These are phyloP conservation scores for Lipomyces kockii DNA, from an alignment of 805 yeast genomes.

Conservation along the genomic window DNA sequence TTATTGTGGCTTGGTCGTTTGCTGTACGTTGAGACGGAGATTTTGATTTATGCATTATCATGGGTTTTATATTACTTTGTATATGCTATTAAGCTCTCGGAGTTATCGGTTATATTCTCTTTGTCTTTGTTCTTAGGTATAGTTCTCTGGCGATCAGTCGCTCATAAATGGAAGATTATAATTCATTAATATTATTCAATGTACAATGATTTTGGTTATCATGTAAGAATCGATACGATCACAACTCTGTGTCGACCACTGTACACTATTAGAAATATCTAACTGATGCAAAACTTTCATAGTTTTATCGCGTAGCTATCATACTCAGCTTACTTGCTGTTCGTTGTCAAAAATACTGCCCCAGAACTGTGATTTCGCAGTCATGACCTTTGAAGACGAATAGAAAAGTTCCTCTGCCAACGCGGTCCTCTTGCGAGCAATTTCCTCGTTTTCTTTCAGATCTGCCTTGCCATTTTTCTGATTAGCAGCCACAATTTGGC, in stretches of 20 bases:
- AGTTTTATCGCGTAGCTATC: background rate
- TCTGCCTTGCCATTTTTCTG: background rate
- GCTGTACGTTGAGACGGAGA: background rate
- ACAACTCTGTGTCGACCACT: too few species aligned
- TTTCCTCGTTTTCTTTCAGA: conserved; percentile 8
- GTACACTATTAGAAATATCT: too few species aligned
- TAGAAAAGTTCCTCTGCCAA: conserved; percentile 19
- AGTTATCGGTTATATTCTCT: background rate
- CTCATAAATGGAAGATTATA: background rate
- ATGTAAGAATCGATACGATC: background rate
- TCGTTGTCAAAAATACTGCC: conserved; percentile 12
- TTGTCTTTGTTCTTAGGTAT: background rate
- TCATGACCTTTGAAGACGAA: background rate
- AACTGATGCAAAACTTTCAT: background rate
- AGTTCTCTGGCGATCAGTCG: background rate
- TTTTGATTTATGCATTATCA: background rate
- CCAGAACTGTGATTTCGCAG: conserved; percentile 22
- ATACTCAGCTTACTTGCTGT: background rate
- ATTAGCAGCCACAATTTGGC: background rate
- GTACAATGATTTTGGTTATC: too few species aligned
- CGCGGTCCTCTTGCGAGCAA: conserved; percentile 9
- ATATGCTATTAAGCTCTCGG: background rate
- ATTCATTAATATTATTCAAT: too few species aligned
- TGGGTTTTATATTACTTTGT: background rate
- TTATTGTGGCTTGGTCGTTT: background rate